Evolutionary conservation across 2,329 filamentous ascomycete species (phyloP).

Genomic region (Aspergillus piperis): DNA sequence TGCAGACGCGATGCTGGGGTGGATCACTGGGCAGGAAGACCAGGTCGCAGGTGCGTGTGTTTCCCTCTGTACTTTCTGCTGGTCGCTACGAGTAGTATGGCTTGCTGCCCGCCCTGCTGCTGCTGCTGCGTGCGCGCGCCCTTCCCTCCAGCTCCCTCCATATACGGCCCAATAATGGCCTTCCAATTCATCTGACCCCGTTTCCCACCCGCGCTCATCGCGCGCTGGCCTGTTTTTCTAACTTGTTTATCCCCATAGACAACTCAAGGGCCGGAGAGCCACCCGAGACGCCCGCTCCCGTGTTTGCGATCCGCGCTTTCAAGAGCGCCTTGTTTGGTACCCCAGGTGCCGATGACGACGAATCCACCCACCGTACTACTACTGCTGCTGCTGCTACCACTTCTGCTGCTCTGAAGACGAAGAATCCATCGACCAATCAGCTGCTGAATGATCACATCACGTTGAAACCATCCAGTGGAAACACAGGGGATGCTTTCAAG

Average conservation of each 20-base stretch:
- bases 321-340: conserved; percentile 67
- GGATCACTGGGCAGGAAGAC: conserved; percentile 36
- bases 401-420: conserved; percentile 9
- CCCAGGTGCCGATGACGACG: conserved; percentile 54
- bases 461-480: conserved; percentile 23
- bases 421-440: conserved; percentile 18
- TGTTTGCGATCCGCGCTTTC: conserved; percentile 68
- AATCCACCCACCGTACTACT: conserved; percentile 24
- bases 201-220: conserved; percentile 6
- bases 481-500: conserved; percentile 24
- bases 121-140: conserved; percentile 6
- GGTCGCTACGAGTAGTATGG: too few relatives aligned
- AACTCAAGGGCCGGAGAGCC: conserved; percentile 59
- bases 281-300: conserved; percentile 65
- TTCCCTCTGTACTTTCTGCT: too few relatives aligned
- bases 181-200: conserved; percentile 3
- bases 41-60: conserved; percentile 31
- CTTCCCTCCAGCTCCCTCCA: background rate
- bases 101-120: conserved; percentile 15
- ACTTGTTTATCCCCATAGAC: conserved; percentile 26
- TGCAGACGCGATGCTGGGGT: conserved; percentile 35
- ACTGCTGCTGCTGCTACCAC: too few relatives aligned
- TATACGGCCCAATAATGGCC: conserved; percentile 14
- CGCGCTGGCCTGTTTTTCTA: conserved; percentile 19
- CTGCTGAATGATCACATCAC: conserved; percentile 25